Evolutionary conservation across 2,329 filamentous ascomycete genomes (phyloP).

Genomic region (Nothopassalora personata): DNA sequence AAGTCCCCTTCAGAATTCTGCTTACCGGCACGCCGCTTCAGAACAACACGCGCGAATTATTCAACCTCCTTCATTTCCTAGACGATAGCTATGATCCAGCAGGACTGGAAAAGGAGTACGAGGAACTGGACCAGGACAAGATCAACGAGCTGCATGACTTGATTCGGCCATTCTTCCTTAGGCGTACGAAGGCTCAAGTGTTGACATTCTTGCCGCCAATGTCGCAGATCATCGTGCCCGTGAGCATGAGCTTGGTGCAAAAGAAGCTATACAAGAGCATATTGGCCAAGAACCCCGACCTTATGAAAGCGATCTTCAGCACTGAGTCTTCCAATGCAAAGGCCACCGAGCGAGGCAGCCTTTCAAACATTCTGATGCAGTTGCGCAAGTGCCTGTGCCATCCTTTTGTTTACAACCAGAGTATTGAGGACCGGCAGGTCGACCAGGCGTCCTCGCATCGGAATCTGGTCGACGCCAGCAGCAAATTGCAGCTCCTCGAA

Average conservation of each 20-base stretch:
- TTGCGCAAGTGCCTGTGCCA: constrained; percentile 91
- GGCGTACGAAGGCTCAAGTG: constrained; percentile 83
- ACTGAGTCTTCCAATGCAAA: constrained; percentile 53
- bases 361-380: constrained; percentile 95
- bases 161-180: constrained; percentile 67
- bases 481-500: constrained; percentile 79
- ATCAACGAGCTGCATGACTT: constrained; percentile 73
- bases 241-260: constrained; percentile 92
- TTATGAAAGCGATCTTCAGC: constrained; percentile 82
- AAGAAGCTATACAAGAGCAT: constrained; percentile 94
- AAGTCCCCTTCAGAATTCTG: constrained; percentile 75
- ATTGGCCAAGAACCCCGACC: constrained; percentile 78
- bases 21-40: constrained; percentile 87
- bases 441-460: constrained; percentile 60
- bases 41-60: constrained; percentile 90
- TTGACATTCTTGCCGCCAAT: constrained; percentile 88
- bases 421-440: constrained; percentile 76
- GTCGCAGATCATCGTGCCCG: constrained; percentile 88
- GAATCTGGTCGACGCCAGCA: constrained; percentile 85
- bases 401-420: constrained; percentile 86
- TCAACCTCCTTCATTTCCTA: constrained; percentile 94
- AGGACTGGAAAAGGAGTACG: constrained; percentile 68
- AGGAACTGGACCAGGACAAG: constrained; percentile 75
- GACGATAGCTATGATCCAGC: constrained; percentile 67
- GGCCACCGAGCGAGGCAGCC: constrained; percentile 65